phyloP scores from a whole-genome alignment of 257 asterid species.

The Forsythia viridissima region DNA sequence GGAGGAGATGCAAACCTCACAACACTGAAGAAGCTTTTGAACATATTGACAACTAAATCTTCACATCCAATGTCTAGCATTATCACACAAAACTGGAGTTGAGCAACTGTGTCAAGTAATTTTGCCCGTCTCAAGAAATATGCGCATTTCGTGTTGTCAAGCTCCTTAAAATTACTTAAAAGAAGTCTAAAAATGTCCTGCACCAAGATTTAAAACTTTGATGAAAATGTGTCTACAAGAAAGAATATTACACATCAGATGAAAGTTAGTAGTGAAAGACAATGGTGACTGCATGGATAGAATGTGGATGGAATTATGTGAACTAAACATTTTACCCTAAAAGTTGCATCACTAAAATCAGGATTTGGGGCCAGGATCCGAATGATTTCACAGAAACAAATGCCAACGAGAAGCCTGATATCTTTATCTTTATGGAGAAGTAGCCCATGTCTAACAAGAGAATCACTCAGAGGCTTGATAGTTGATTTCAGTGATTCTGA shows the following conservation, averaged over 20 bases:
- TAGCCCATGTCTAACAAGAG: slow-evolving; percentile 55
- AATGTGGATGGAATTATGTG: background rate
- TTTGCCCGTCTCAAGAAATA: slow-evolving; percentile 59
- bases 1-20: slow-evolving; percentile 56
- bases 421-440: slow-evolving; percentile 73
- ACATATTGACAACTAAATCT: slow-evolving; percentile 72
- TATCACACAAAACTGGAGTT: slow-evolving; percentile 55
- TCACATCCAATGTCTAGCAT: slow-evolving; percentile 83
- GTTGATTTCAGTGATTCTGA: slow-evolving; percentile 39
- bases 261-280: slow-evolving; percentile 7
- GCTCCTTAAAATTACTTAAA: slow-evolving; percentile 65
- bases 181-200: slow-evolving; percentile 74
- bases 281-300: slow-evolving; percentile 1
- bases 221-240: slow-evolving; percentile 3
- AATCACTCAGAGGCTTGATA: slow-evolving; percentile 55
- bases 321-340: slow-evolving; percentile 49
- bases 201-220: slow-evolving; percentile 19
- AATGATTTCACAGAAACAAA: slow-evolving; percentile 64
- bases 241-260: slow-evolving; percentile 4
- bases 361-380: slow-evolving; percentile 79
- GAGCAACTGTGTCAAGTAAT: slow-evolving; percentile 67
- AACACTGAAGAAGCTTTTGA: slow-evolving; percentile 63
- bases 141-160: slow-evolving; percentile 54
- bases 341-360: slow-evolving; percentile 49
- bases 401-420: slow-evolving; percentile 63